A percentile compares a stretch with the other conserved stretches of the same genome.
These are phyloP conservation scores for Albugo candida DNA, from an alignment of 352 stramenopile genomes.

Conservation along the genomic window DNA sequence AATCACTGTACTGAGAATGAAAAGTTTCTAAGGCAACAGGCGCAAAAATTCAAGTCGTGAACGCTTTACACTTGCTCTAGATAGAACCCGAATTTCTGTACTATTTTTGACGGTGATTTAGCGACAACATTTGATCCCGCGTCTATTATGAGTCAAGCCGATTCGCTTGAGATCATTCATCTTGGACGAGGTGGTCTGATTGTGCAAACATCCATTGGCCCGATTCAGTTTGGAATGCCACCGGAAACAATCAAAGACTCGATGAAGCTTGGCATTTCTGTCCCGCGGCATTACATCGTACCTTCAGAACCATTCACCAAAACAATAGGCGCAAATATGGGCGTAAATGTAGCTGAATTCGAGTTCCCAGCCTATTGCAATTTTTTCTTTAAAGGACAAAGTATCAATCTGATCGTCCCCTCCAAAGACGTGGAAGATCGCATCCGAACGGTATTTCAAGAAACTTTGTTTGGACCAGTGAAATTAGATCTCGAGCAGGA, in stretches of 20 bases:
- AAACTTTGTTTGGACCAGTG: slow-evolving; percentile 70
- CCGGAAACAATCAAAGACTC: slow-evolving; percentile 96
- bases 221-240: slow-evolving; percentile 84
- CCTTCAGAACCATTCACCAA: slow-evolving; percentile 88
- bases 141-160: slow-evolving; percentile 3
- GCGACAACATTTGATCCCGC: too few relatives aligned
- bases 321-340: slow-evolving; percentile 85
- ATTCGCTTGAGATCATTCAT: slow-evolving; percentile 36
- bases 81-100: too few relatives aligned
- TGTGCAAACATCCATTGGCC: slow-evolving; percentile 53
- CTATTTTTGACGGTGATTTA: too few relatives aligned
- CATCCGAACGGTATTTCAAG: slow-evolving; percentile 76
- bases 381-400: slow-evolving; percentile 87
- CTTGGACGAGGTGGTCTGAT: slow-evolving; percentile 58
- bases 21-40: too few relatives aligned
- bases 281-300: slow-evolving; percentile 91
- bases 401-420: slow-evolving; percentile 71
- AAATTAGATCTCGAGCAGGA: slow-evolving; percentile 55
- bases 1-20: too few relatives aligned
- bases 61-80: too few relatives aligned
- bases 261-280: slow-evolving; percentile 83
- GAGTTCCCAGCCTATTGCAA: slow-evolving; percentile 96
- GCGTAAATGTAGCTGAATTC: slow-evolving; percentile 93
- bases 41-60: too few relatives aligned
- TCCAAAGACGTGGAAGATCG: slow-evolving; percentile 55